Evolutionary conservation across 2,329 filamentous ascomycete genomes (phyloP), one percentile per base, ranked within the genome.

Genomic region (Phaeosphaeriaceae sp.): DNA sequence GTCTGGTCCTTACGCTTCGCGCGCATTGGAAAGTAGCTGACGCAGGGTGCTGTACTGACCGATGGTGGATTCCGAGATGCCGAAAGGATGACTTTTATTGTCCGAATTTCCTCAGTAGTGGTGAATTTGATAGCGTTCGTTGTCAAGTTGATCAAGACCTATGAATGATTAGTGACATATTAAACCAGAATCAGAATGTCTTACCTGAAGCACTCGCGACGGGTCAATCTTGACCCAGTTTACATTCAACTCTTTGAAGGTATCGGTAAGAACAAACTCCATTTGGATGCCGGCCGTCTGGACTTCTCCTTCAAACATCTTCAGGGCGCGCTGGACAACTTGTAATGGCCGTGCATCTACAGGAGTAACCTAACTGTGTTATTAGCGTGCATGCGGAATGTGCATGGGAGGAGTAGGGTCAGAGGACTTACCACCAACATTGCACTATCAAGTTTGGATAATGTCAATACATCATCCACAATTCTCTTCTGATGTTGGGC

Each of bases 41-140:
- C 86, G 2, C 71, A 66, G 1, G 72, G 67, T 12, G 68, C 62
- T n/a, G 64, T 52, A 30, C 73, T 71, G 6, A 75, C 69, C 3
- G 78, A 77, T 5, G 81, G 80, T 3, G 82, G 76, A 17, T 84
- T 74, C 28, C 73, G 79, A 1, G 86, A 88, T 1, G 86, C 87
- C 32, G 82, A 84, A 2, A 92, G 75, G 1, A 81, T 84, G 17
- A 92, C 83, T 6, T 79, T 79, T 54, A 92, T 91, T 3, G 83
- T 82, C 6, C 85, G 81, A 11, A 77, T 82, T 13, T 79, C 78
- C 15, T 86, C 83, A 0, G 79, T 79, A 29, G 85, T 85, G 1
- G 90, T 93, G 65, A 92, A 93, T 63, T 93, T 93, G 70, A 93
- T 86, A 0, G 89, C 88, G 62, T 93, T 93, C 6, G 88, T 90